phyloP scores from a whole-genome alignment of 805 yeast genomes.

The Suhomyces vadensis region DNA sequence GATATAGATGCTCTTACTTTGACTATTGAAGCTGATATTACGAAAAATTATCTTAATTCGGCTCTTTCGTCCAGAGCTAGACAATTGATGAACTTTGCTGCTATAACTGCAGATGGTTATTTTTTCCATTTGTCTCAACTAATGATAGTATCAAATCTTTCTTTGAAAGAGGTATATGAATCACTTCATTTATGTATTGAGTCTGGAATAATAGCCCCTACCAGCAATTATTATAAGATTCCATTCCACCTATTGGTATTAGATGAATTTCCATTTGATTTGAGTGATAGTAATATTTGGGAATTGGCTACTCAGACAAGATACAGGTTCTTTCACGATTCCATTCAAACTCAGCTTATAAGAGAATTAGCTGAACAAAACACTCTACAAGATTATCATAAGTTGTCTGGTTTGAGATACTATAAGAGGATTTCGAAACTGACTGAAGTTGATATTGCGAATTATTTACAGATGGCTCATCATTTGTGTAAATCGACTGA shows the following conservation, averaged over 20 bases:
- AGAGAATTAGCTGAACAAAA: slow-evolving; percentile 23
- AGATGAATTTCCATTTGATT: slow-evolving; percentile 27
- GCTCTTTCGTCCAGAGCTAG: slow-evolving; percentile 18
- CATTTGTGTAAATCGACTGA: slow-evolving; percentile 40
- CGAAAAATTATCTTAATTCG: not conserved
- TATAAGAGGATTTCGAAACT: slow-evolving; percentile 23
- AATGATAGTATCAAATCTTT: slow-evolving; percentile 34
- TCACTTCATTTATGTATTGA: slow-evolving; percentile 36
- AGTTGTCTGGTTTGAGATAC: slow-evolving; percentile 44
- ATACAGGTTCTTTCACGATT: slow-evolving; percentile 44
- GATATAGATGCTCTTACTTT: not conserved
- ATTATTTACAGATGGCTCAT: slow-evolving; percentile 38
- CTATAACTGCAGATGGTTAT: slow-evolving; percentile 39
- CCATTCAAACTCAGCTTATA: slow-evolving; percentile 33
- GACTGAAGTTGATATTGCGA: slow-evolving; percentile 16
- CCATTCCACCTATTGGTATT: slow-evolving; percentile 43
- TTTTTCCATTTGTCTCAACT: slow-evolving; percentile 41
- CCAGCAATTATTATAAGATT: slow-evolving; percentile 45
- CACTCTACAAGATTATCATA: slow-evolving; percentile 34
- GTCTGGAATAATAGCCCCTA: slow-evolving; percentile 35
- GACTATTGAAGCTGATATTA: not conserved
- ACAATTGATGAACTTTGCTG: slow-evolving; percentile 38
- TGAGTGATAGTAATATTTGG: slow-evolving; percentile 31
- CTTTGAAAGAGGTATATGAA: slow-evolving; percentile 32
- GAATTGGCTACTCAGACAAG: slow-evolving; percentile 36